Base-by-base conservation (phyloP, 2,329 filamentous ascomycete species). In the Albophoma yamanashiensis region DNA sequence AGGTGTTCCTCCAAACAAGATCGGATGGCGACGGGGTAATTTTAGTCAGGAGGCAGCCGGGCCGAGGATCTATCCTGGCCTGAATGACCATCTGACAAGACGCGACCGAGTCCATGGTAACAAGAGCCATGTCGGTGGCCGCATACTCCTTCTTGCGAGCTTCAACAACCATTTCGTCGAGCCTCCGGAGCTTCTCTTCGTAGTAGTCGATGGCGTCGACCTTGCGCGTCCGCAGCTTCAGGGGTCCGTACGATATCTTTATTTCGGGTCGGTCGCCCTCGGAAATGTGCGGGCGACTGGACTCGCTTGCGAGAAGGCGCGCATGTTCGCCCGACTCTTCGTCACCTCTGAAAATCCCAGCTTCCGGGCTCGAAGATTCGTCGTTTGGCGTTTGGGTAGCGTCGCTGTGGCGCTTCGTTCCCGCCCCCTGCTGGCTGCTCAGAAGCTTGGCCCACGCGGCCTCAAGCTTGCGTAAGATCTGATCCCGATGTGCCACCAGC, bases 61-160 rank as follows among this genome's bases (percentile, higher is more conserved):
- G 94, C 14, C 89, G 88, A 4, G 94, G 92, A 69, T 97, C 93
- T 58, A 99, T 85, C 14, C 96, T 87, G 4, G 94, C 92, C 74
- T 99, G 94, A 52, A 96, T 91, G 31, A 92, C 91, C 92, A 97
- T 96, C 76, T 99, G 94, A 66, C 85, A 87, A 39, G 92, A 88
- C 17, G 92, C 90, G 57, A 96, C 94, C 4, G 91, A 94, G 75
- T 97, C 91, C 91, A 99, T 95, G 0, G 94, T 97, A 45, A 99
- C 90, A 72, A 99, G 97, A 1, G 95, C 95, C 62, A 95, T 82
- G 56, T 93, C 88, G 0, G 87, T 92, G 0, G 94, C 81, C 7
- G 82, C 77, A 67, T 92, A 97, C 4, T 89, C 82, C 71, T 90
- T 89, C 67, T 85, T 84, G 36, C 94, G 85, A 14, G 91, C 84